A percentile compares a stretch with the other conserved stretches of the same genome.
Evolutionary conservation across 768 basidiomycete species (phyloP).

Genomic region (Kwoniella botswanensis): DNA sequence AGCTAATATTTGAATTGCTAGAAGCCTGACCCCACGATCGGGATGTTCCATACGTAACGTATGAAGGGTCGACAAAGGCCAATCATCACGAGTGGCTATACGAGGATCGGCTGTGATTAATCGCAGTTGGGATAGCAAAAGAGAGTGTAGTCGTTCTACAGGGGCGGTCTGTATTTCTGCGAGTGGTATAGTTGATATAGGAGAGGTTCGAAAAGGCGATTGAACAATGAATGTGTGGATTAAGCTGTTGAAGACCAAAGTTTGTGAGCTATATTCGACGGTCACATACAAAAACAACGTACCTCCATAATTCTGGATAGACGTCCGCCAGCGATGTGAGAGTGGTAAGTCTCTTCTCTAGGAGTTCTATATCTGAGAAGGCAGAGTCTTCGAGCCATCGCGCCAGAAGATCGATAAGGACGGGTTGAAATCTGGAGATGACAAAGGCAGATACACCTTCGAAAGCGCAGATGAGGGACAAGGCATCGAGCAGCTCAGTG

Average conservation of each 20-base stretch:
- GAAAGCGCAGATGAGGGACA: constrained; percentile 68
- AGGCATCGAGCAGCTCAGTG: constrained; percentile 61
- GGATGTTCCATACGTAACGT: constrained; percentile 65
- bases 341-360: constrained; percentile 53
- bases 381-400: constrained; percentile 71
- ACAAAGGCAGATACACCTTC: constrained; percentile 71
- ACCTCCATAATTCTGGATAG: constrained; percentile 54
- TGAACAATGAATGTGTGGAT: constrained; percentile 33
- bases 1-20: constrained; percentile 80
- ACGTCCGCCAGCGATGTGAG: constrained; percentile 62
- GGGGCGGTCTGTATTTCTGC: constrained; percentile 59
- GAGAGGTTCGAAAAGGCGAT: constrained; percentile 53
- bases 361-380: constrained; percentile 56
- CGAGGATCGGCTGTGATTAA: constrained; percentile 74
- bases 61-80: constrained; percentile 65
- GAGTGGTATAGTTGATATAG: constrained; percentile 61
- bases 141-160: constrained; percentile 65
- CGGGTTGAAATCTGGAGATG: constrained; percentile 72
- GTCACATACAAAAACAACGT: constrained; percentile 29
- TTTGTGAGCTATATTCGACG: too few species aligned
- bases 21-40: constrained; percentile 68
- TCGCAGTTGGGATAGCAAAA: constrained; percentile 81
- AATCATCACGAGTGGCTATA: constrained; percentile 68
- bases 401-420: constrained; percentile 78
- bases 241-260: constrained; percentile 22